Conservation (phyloP, 2,329 filamentous ascomycete genomes). For the Diaporthe amygdali region DNA sequence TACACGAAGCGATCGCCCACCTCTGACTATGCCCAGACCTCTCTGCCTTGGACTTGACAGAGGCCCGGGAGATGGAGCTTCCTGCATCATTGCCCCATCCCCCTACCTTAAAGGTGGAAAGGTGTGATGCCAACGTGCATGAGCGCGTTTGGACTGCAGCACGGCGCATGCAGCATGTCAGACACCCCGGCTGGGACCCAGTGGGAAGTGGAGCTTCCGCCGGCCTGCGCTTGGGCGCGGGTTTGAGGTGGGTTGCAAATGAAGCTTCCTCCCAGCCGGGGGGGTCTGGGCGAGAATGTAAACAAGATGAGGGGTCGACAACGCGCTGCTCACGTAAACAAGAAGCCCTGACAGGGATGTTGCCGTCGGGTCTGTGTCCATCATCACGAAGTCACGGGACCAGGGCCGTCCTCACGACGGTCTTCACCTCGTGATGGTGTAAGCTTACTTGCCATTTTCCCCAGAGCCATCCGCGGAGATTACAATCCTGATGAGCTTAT, state of each 20-base stretch:
- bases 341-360: conserved; percentile 23
- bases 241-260: conserved; percentile 15
- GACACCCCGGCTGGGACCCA: not conserved
- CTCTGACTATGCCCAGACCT: not conserved
- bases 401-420: not conserved
- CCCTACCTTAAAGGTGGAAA: conserved; percentile 12
- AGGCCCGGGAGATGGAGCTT: not conserved
- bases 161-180: conserved; percentile 17
- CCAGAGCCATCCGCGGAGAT: not conserved
- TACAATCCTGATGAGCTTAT: not conserved
- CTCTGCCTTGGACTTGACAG: not conserved
- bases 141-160: conserved; percentile 19
- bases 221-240: conserved; percentile 7
- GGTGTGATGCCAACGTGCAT: conserved; percentile 20
- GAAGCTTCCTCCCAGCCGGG: not conserved
- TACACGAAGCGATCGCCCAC: conserved; percentile 6
- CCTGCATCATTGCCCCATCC: not conserved
- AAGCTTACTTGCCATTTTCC: not conserved
- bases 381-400: conserved; percentile 25
- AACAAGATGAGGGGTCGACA: conserved; percentile 22
- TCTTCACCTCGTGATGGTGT: not conserved
- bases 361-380: conserved; percentile 19
- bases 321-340: conserved; percentile 26
- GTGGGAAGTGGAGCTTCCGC: conserved; percentile 1
- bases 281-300: conserved; percentile 21